Evolutionary conservation across 2,329 filamentous ascomycete species (phyloP), one percentile per base, ranked within the genome.

Genomic region (Cercospora nicotianae): DNA sequence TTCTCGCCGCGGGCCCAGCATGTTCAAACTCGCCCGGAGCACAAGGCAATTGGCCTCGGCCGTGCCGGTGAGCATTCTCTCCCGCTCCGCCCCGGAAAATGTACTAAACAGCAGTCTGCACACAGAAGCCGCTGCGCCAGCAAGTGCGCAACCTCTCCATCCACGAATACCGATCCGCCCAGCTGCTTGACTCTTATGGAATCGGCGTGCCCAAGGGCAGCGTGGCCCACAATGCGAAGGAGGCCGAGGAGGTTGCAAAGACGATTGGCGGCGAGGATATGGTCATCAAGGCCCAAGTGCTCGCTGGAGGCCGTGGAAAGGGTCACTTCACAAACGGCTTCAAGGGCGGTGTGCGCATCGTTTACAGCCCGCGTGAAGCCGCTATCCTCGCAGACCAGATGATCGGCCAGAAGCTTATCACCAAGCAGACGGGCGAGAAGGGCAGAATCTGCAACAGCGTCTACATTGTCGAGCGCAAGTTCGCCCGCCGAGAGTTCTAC

Each of bases 401-500:
- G 95, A 98, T 99, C 83, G 95, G 95, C 80, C 94, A 99, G 86
- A 97, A 97, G 85, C 93, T 99, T 83, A 89, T 99, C 84, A 99
- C 95, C 82, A 99, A 99, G 89, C 95, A 99, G 87, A 99, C 95
- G 68, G 95, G 95, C 81, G 92, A 94, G 76, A 88, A 83, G 76
- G 95, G 95, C 79, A 93, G 95, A 81, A 89, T 96, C 80, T 99
- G 95, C 88, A 98, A 92, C 83, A 88, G 94, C 72, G 95, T 99
- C 80, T 98, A 96, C 87, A 98, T 99, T 81, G 96, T 94, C 84
- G 95, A 99, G 88, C 94, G 95, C 87, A 99, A 99, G 87, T 99
- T 97, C 79, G 95, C 95, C 76, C 93, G 95, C 75, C 91, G 95
- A 80, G 95, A 99, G 84, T 99, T 99, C 86, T 99, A 99, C 87